A percentile compares a stretch with the other conserved stretches of the same genome.
These are phyloP conservation scores for Nadsonia fulvescens DNA, from an alignment of 805 yeast species.

Conservation along the genomic window DNA sequence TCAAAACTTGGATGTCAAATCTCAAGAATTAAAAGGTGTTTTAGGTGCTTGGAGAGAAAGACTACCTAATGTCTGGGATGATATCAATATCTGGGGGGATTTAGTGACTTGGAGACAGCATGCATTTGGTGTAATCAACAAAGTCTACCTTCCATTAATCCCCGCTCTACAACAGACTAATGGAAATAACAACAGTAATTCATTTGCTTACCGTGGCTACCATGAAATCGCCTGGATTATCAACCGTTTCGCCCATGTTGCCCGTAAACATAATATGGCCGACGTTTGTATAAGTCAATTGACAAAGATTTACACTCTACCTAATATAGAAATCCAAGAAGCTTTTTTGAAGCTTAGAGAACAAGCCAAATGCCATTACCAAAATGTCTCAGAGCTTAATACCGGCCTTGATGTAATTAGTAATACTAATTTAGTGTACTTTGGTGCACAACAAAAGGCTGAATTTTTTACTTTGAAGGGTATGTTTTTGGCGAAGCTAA, in stretches of 20 bases:
- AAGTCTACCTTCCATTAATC: slow-evolving; percentile 81
- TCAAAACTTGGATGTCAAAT: slow-evolving; percentile 76
- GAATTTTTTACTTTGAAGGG: slow-evolving; percentile 96
- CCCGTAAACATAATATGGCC: slow-evolving; percentile 89
- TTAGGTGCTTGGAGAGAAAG: slow-evolving; percentile 97
- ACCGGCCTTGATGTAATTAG: slow-evolving; percentile 95
- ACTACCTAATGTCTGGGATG: slow-evolving; percentile 93
- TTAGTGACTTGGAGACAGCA: slow-evolving; percentile 97
- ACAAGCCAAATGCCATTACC: slow-evolving; percentile 95
- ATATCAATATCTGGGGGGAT: slow-evolving; percentile 94
- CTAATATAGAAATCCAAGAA: slow-evolving; percentile 95
- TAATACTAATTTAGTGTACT: slow-evolving; percentile 87
- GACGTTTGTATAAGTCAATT: slow-evolving; percentile 89
- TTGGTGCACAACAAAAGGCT: slow-evolving; percentile 95
- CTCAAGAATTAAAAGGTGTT: slow-evolving; percentile 87
- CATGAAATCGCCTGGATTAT: slow-evolving; percentile 99
- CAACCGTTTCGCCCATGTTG: slow-evolving; percentile 95
- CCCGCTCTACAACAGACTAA: slow-evolving; percentile 43
- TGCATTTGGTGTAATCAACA: slow-evolving; percentile 89
- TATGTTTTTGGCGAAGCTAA: slow-evolving; percentile 84
- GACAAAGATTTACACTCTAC: slow-evolving; percentile 84
- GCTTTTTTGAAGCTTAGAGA: slow-evolving; percentile 90
- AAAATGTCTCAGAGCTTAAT: slow-evolving; percentile 72
- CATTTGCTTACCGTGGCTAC: slow-evolving; percentile 92
- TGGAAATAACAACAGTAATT: slow-evolving; percentile 36